Conservation (phyloP, 192 early-diverging fungal genomes). For the Backusella sp. region DNA sequence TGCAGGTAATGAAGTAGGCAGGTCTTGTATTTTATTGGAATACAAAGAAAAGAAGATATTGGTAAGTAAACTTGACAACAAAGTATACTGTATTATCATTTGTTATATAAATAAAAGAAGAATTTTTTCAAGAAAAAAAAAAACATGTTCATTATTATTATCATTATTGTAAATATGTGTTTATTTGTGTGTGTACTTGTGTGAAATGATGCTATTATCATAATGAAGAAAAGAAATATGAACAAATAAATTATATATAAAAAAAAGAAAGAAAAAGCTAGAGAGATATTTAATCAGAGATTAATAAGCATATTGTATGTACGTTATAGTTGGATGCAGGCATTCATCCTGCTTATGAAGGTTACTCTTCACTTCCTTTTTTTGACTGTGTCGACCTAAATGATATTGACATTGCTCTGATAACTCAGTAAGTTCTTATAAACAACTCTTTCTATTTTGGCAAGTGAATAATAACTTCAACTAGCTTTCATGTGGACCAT, state of each 20-base stretch:
- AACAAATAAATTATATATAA: background rate
- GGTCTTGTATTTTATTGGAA: slow-evolving; percentile 88
- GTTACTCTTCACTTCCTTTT: slow-evolving; percentile 88
- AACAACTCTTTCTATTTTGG: background rate
- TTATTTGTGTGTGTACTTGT: background rate
- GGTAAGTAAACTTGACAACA: slow-evolving; percentile 43
- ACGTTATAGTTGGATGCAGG: slow-evolving; percentile 85
- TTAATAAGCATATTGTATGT: background rate
- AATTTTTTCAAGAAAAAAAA: background rate
- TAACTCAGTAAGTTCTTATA: slow-evolving; percentile 74
- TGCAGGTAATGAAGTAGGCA: slow-evolving; percentile 95
- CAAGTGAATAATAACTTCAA: background rate
- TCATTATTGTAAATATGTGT: background rate
- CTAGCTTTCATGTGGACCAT: slow-evolving; percentile 96
- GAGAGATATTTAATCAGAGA: background rate
- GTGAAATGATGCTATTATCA: background rate
- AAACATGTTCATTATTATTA: background rate
- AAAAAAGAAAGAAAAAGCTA: too few relatives aligned
- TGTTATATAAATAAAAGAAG: background rate
- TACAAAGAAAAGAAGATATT: slow-evolving; percentile 96
- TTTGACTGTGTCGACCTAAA: slow-evolving; percentile 91
- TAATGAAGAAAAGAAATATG: background rate
- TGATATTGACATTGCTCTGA: slow-evolving; percentile 82
- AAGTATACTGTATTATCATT: background rate
- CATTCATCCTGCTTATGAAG: slow-evolving; percentile 89